Evolutionary conservation across 495 filamentous ascomycete genomes (phyloP).

Genomic region (Aspergillus mulundensis): DNA sequence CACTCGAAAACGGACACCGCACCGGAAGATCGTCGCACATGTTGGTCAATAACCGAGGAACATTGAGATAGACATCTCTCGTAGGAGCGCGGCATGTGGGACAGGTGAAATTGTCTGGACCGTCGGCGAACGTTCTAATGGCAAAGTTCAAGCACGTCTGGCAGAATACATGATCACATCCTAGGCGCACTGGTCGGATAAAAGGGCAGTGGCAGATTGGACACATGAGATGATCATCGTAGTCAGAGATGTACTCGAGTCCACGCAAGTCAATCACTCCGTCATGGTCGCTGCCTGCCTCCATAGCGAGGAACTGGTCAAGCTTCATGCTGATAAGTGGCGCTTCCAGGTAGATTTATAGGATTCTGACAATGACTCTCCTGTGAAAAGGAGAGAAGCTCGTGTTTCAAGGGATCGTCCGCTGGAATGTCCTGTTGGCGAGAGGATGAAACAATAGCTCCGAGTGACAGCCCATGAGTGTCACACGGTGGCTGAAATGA

Average conservation of each 20-base stretch:
- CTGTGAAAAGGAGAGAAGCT: neutral
- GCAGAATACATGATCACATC: constrained; percentile 78
- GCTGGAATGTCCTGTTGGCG: constrained; percentile 14
- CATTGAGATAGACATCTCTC: constrained; percentile 32
- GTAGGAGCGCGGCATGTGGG: constrained; percentile 44
- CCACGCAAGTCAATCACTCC: constrained; percentile 58
- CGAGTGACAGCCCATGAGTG: constrained; percentile 21
- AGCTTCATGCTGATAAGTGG: constrained; percentile 25
- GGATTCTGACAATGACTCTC: neutral
- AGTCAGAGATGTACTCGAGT: constrained; percentile 63
- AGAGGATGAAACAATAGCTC: constrained; percentile 23
- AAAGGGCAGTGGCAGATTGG: constrained; percentile 78
- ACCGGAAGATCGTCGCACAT: constrained; percentile 76
- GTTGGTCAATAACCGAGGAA: constrained; percentile 52
- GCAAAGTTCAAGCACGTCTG: constrained; percentile 62
- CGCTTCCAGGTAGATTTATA: neutral
- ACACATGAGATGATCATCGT: constrained; percentile 78
- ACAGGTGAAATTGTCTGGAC: constrained; percentile 41
- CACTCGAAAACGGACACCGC: constrained; percentile 59
- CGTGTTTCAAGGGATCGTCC: constrained; percentile 15
- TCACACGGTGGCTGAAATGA: constrained; percentile 15
- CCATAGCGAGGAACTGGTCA: constrained; percentile 33
- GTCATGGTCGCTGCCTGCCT: constrained; percentile 26
- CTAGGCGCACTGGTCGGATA: constrained; percentile 63
- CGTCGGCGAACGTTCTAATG: constrained; percentile 41